Base-by-base conservation (phyloP, 768 basidiomycete genomes). In the Naganishia onofrii region DNA sequence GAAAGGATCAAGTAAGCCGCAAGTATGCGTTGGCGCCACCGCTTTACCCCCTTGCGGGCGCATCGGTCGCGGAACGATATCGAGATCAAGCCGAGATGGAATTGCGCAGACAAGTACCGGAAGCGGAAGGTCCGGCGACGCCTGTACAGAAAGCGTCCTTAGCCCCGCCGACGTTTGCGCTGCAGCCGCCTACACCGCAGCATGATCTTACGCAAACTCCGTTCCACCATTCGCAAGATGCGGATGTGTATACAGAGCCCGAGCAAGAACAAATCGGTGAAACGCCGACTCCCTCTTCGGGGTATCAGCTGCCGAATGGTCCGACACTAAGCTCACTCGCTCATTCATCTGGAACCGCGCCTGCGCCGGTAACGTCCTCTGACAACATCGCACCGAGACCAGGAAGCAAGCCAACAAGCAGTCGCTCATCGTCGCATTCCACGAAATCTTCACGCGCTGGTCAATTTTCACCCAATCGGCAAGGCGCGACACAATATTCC, bases 111-210 rank as follows among this genome's bases (percentile, higher is more conserved):
- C 4, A 54, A 26, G 23, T 19, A 9, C 12, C 28, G 6, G 32
- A 42, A 26, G 36, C 23, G 19, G 52, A 52, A 29, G 57, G 34
- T 0, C 56, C 54, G 21, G 34, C 68, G 19, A 69, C 68, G 9
- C 56, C 68, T 17, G 56, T 58, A 23, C 51, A 38, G 13, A 52
- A 38, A 12, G 48, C 48, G 2, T 38, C 46, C 5, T 55, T 55
- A 46, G 56, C 42, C 1, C 58, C 69, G 23, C 69, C 69, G 19
- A 64, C 53, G 32, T 56, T 70, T 19, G 28, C 69, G 15, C 19
- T 70, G 15, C 69, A 70, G 31, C 69, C 69, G 7, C 69, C 69
- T 9, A 70, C 69, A 17, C 69, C 69, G 26, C 38, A 65, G 21
- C 57, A 70, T 21, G 69, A 70, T 21, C 51, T 63, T 28, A 53